Evolutionary conservation across 768 basidiomycete genomes (phyloP), one percentile per base, ranked within the genome.

Genomic region (Lyophyllum decastes): DNA sequence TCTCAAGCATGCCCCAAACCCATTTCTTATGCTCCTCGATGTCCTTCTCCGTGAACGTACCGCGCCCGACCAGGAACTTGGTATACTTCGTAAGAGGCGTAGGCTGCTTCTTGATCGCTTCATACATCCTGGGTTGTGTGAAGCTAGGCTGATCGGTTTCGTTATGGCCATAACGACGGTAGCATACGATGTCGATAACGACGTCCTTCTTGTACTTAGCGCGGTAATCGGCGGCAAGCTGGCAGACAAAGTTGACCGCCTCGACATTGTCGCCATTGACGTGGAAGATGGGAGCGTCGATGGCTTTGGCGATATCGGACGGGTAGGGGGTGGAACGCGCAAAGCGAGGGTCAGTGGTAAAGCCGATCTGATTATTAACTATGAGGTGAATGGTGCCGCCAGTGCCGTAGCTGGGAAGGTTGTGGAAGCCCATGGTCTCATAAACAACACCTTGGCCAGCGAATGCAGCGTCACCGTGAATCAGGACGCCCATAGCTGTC

Each of bases 1-100:
- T 95, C 76, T 99, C 97, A 56, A 99, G 81, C 92, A 95, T 96
- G 33, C 94, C 94, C 95, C 94, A 97, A 2, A 99, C 97, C 97
- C 97, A 99, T 66, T 90, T 92, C 82, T 94, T 94, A 81, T 98
- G 97, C 69, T 98, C 95, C 70, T 96, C 95, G 52, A 98, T 93
- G 68, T 98, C 95, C 74, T 90, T 88, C 72, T 94, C 90, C 30
- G 94, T 95, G 73, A 99, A 99, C 1, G 95, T 94, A 25, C 90
- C 89, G 55, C 97, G 92, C 52, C 87, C 88, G 66, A 92, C 83
- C 49, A 99, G 79, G 78, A 91, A 90, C 69, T 95, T 92, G 61
- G 92, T 85, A 78, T 99, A 99, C 70, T 94, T 85, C 7, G 92
- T 90, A 52, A 98, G 82, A 4, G 95, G 86, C 1, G 95, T 95